Base-by-base conservation (phyloP, 2,329 filamentous ascomycete species). In the Madurella mycetomatis region DNA sequence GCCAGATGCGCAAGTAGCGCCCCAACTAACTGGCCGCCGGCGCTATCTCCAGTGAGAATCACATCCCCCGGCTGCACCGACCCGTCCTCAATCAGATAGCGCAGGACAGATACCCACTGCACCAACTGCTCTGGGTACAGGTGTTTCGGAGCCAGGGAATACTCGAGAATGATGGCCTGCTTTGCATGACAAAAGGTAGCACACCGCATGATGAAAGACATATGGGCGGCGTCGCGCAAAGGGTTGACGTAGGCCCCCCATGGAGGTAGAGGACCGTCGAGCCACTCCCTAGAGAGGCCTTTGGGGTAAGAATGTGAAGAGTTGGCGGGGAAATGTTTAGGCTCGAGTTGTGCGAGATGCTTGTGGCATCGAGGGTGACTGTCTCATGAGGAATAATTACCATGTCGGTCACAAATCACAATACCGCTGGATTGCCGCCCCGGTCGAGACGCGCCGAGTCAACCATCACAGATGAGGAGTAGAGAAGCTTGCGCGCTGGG, bases 161-260 rank as follows among this genome's bases (percentile, higher is more conserved):
- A 65, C 31, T 61, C 58, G 42, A 65, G 43, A 17, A 65, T 51
- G 30, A 60, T 45, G 11, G 59, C 46, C 12, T 58, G 50, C 9
- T 47, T 19, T 0, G 61, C 61, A 1, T 40, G 31, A 41, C 54
- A 54, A 2, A 58, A 56, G 13, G 17, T 9, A 1, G 55, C 59
- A 25, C 56, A 55, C 8, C 18, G 15, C 13, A 60, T 44, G 9
- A 59, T 63, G 2, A 64, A 53, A 2, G 59, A 58, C 19, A 63
- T n/a, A 47, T 65, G 62, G 0, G 56, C 60, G 2, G 7, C 13
- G 1, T 42, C 41, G 11, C 50, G 51, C 0, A 65, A 53, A 11
- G 64, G 60, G 32, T 61, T 56, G 15, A 60, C 55, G 41, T 60
- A 65, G 17, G 62, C 64, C 32, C 62, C 64, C 64, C 62, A 31